Conservation (phyloP, 495 filamentous ascomycete genomes). For the Daldinia concentrica region DNA sequence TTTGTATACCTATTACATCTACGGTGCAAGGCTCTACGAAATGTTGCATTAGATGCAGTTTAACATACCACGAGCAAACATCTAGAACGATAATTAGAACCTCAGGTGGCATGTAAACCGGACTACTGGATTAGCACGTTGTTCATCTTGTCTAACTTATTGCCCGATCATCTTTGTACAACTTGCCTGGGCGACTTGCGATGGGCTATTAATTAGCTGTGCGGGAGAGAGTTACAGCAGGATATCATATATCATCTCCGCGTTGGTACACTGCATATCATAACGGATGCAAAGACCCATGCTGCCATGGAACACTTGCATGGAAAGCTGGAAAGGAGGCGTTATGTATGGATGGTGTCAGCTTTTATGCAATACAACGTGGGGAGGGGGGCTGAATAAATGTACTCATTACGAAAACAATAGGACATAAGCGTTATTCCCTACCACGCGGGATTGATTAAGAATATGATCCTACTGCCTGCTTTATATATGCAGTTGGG, state of each 20-base stretch:
- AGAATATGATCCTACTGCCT: not conserved
- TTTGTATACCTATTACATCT: not conserved
- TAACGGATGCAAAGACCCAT: not conserved
- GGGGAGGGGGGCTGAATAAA: not conserved
- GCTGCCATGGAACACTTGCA: not conserved
- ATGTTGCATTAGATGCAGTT: not conserved
- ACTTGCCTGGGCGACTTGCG: not conserved
- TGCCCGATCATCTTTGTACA: not conserved
- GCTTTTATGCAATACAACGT: slow-evolving; percentile 1
- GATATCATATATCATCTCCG: slow-evolving; percentile 6
- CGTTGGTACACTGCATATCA: not conserved
- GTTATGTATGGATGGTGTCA: not conserved
- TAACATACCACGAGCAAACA: not conserved
- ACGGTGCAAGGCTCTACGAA: not conserved
- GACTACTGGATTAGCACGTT: not conserved
- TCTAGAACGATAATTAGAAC: not conserved
- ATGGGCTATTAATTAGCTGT: not conserved
- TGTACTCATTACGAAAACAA: not conserved
- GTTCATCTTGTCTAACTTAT: not conserved
- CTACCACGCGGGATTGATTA: not conserved
- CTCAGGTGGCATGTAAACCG: not conserved
- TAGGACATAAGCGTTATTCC: not conserved
- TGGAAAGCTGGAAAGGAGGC: slow-evolving; percentile 5
- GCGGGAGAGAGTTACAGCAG: not conserved
- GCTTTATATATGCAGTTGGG: not conserved